Evolutionary conservation across 176 grass and related monocot species (phyloP), one percentile per base, ranked within the genome.

Genomic region (Hordeum vulgare): DNA sequence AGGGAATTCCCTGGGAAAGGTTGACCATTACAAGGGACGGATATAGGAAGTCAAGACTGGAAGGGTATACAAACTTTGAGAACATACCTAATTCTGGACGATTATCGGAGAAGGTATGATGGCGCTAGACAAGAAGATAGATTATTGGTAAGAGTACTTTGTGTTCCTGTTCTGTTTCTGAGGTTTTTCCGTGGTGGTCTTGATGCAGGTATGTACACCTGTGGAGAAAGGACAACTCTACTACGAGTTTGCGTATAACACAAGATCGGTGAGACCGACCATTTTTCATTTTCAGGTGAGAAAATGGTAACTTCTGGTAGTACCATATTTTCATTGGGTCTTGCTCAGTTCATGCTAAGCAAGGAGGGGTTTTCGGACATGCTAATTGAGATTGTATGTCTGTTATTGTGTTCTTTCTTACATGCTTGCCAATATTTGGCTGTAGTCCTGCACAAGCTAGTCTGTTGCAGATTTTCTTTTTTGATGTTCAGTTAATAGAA

Each of bases 271-370:
- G 21, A 98, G 88, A 83, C 76, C 92, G 7, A 86, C 80, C 20
- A 90, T 98, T 83, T 84, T 84, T 91, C 95, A 98, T 95, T 93
- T 94, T 40, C 88, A 98, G 85, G 95, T 95, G 78, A 94, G 76
- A 67, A 77, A 85, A 28, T 44, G 70, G 9, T 40, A 66, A 5
- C 15, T 66, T 3, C 15, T 77, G 62, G 34, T 67, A 18, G 34
- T 57, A 18, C 51, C 14, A 63, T 27, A 25, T 25, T 82, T 85
- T 57, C 2, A 7, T n/a, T 20, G 18, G 6, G 41, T 47, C 64
- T 53, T 75, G 27, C 24, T 81, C n/a, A n/a, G 45, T 40, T 45
- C 29, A 71, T 77, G 18, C 27, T 70, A 71, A n/a, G 5, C 25
- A 51, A 27, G 11, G 4, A 86, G 45, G 21, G 33, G 3, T 31